A percentile compares a stretch with the other conserved stretches of the same genome.
phyloP scores from a whole-genome alignment of 1,139 yeast species.

The Taiozyma sp. region DNA sequence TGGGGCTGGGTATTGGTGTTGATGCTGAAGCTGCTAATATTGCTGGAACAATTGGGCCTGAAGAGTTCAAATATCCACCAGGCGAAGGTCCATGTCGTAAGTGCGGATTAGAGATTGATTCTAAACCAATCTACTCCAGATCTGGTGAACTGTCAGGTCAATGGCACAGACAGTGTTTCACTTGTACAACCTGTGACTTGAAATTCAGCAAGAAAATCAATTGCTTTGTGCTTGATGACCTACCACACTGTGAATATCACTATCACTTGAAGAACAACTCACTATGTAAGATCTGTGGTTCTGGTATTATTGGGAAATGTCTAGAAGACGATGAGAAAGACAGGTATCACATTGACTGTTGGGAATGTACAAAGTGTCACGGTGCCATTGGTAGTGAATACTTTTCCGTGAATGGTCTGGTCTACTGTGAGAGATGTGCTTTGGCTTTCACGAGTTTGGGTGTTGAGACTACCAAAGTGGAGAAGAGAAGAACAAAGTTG shows the following conservation, averaged over 20 bases:
- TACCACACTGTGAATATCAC: slow-evolving; percentile 78
- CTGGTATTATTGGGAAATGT: slow-evolving; percentile 88
- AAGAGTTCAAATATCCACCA: slow-evolving; percentile 35
- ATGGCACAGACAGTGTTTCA: slow-evolving; percentile 89
- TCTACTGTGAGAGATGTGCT: slow-evolving; percentile 42
- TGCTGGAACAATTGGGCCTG: background rate
- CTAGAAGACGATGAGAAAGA: slow-evolving; percentile 67
- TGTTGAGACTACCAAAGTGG: slow-evolving; percentile 8
- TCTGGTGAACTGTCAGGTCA: slow-evolving; percentile 83
- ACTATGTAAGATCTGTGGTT: slow-evolving; percentile 61
- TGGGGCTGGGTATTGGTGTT: background rate
- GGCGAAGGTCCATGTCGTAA: slow-evolving; percentile 73
- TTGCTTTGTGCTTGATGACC: slow-evolving; percentile 74
- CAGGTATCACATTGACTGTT: slow-evolving; percentile 62
- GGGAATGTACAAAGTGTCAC: slow-evolving; percentile 51
- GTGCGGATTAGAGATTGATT: slow-evolving; percentile 47
- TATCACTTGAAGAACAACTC: slow-evolving; percentile 76
- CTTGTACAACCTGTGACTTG: slow-evolving; percentile 57
- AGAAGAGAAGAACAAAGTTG: slow-evolving; percentile 19
- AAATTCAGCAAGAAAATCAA: slow-evolving; percentile 55
- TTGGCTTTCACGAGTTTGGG: slow-evolving; percentile 3
- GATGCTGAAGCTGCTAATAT: background rate
- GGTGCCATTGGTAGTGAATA: slow-evolving; percentile 47
- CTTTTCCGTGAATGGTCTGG: slow-evolving; percentile 42
- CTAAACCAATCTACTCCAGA: slow-evolving; percentile 61